Base-by-base conservation (phyloP, 2,329 filamentous ascomycete species). In the Epichloe elymi region DNA sequence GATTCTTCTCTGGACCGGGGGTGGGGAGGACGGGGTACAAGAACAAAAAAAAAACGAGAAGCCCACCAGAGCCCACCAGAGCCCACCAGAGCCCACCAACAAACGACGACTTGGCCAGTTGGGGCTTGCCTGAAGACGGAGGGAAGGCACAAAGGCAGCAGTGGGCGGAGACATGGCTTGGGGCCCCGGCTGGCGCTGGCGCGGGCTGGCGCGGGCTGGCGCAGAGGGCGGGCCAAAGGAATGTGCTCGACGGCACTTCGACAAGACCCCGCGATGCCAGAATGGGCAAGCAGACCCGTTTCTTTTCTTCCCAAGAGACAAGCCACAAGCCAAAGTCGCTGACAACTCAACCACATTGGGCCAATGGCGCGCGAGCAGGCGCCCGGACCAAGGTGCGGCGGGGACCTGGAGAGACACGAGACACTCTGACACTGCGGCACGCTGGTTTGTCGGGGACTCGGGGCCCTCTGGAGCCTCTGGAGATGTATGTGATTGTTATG, bases 11-110 rank as follows among this genome's bases (percentile, higher is more conserved):
- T 35, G n/a, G 44, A 46, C 46, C 11, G 36, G 37, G 39, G 15
- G 39, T 33, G 50, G 46, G 50, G 35, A 49, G 30, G 46, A 45
- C 23, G 51, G 41, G 40, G 51, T 46, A 49, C 41, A 52, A 45
- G 41, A 30, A 33, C 20, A 46, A 46, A 46, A 48, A 30, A 23
- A 30, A 26, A 26, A 12, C 35, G 36, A 42, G n/a, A 17, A 44
- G 42, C 44, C 39, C 19, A 20, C 26, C 26, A 33, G 23, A 46
- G 6, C 23, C 20, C 20, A 4, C 20, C 20, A 23, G 6, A 23
- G 6, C 23, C 38, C 19, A 33, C 26, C 26, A 35, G 23, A 6
- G 23, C 23, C 23, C 23, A 5, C 23, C 23, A 23, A 1, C n/a
- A 35, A 42, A 46, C 17, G 30, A 23, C 26, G 14, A 23, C 12